phyloP scores from a whole-genome alignment of 1,139 yeast genomes.

The Candida sanyaensis region DNA sequence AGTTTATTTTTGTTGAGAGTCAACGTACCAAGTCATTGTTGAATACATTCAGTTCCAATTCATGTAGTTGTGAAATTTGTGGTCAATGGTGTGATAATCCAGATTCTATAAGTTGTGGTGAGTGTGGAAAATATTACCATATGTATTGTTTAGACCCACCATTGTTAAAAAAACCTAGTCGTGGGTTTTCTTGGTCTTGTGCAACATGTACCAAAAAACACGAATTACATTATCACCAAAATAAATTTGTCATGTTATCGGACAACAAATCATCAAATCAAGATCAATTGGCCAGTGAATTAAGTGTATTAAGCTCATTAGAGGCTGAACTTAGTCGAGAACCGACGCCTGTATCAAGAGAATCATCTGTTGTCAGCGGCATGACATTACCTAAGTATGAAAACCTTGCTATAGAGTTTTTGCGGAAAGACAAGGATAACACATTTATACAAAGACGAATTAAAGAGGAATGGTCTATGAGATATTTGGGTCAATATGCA shows the following conservation, averaged over 20 bases:
- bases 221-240: slow-evolving; percentile 29
- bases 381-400: slow-evolving; percentile 56
- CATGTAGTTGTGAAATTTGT: slow-evolving; percentile 68
- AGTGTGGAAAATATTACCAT: slow-evolving; percentile 70
- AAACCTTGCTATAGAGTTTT: slow-evolving; percentile 55
- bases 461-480: slow-evolving; percentile 74
- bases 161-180: slow-evolving; percentile 69
- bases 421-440: slow-evolving; percentile 43
- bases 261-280: slow-evolving; percentile 48
- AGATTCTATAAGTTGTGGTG: slow-evolving; percentile 84
- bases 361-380: slow-evolving; percentile 7
- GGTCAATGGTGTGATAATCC: slow-evolving; percentile 74
- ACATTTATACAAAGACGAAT: slow-evolving; percentile 51
- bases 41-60: slow-evolving; percentile 56
- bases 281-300: slow-evolving; percentile 27
- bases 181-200: slow-evolving; percentile 96
- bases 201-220: slow-evolving; percentile 64
- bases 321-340: slow-evolving; percentile 10
- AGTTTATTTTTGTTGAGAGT: slow-evolving; percentile 75
- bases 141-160: slow-evolving; percentile 90
- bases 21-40: slow-evolving; percentile 66
- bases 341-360: slow-evolving; percentile 2
- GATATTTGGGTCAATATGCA: slow-evolving; percentile 80
- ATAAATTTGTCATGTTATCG: slow-evolving; percentile 41
- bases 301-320: slow-evolving; percentile 22